phyloP scores from a whole-genome alignment of 306 rosid genomes.

The Malus fusca region DNA sequence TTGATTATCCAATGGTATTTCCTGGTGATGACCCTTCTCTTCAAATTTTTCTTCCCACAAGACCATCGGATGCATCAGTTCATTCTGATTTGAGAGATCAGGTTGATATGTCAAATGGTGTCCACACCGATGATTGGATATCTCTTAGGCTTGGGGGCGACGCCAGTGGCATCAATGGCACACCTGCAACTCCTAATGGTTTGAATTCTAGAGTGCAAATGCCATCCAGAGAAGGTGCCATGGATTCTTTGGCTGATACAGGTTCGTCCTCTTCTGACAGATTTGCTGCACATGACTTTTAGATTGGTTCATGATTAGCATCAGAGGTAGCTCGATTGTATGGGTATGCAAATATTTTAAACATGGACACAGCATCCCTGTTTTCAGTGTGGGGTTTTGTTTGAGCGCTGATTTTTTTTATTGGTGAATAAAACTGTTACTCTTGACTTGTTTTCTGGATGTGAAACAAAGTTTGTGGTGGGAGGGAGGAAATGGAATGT shows the following conservation, averaged over 20 bases:
- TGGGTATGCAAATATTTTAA: neutral
- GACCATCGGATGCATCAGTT: slow-evolving; percentile 57
- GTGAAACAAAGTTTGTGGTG: neutral
- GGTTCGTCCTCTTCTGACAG: slow-evolving; percentile 50
- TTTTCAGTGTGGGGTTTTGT: neutral
- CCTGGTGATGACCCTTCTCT: slow-evolving; percentile 85
- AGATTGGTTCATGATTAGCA: slow-evolving; percentile 1
- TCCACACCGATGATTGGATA: slow-evolving; percentile 76
- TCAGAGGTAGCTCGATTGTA: neutral
- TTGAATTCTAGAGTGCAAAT: slow-evolving; percentile 48
- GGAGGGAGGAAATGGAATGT: neutral
- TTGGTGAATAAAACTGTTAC: neutral
- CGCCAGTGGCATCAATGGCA: slow-evolving; percentile 49
- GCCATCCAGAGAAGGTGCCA: slow-evolving; percentile 43
- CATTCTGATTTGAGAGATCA: slow-evolving; percentile 72
- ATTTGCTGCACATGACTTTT: neutral
- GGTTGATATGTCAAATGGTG: slow-evolving; percentile 72
- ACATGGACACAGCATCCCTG: neutral
- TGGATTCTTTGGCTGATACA: slow-evolving; percentile 53
- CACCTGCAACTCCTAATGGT: slow-evolving; percentile 43
- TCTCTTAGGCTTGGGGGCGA: slow-evolving; percentile 90
- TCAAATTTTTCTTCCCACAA: slow-evolving; percentile 94
- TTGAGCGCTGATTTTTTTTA: neutral
- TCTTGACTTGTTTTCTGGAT: neutral
- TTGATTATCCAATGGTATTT: slow-evolving; percentile 83